These are phyloP conservation scores for Rhododendron williamsianum DNA, from an alignment of 148 eudicot species.

Conservation along the genomic window DNA sequence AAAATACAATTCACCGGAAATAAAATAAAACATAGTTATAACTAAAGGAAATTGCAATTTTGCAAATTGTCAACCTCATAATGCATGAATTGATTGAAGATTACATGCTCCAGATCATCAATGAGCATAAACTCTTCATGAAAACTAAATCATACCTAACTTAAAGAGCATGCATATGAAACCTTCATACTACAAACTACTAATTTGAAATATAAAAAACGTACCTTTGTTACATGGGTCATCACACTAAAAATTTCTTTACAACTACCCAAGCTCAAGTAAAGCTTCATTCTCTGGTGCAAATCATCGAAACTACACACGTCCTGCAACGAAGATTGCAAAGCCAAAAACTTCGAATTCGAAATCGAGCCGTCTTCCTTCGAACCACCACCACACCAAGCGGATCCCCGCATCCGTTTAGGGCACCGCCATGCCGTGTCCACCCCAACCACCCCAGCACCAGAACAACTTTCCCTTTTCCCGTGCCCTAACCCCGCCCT, in stretches of 20 bases:
- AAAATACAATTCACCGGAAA: not conserved
- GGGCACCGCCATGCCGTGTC: constrained; percentile 56
- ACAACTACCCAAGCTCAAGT: constrained; percentile 63
- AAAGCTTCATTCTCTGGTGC: constrained; percentile 71
- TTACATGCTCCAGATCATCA: not conserved
- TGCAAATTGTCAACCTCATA: not conserved
- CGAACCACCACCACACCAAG: constrained; percentile 22
- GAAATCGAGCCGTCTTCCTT: constrained; percentile 17
- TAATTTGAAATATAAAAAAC: not conserved
- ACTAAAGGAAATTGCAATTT: not conserved
- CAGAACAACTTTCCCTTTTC: constrained; percentile 51
- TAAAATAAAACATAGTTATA: not conserved
- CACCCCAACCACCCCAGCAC: constrained; percentile 29
- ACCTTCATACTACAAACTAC: not conserved
- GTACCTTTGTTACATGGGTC: constrained; percentile 74
- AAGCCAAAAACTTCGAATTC: constrained; percentile 28
- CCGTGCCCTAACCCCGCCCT: constrained; percentile 22
- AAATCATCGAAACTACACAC: constrained; percentile 92
- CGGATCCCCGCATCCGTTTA: constrained; percentile 54
- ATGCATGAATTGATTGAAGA: not conserved
- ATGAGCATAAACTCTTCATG: not conserved
- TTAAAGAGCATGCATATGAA: not conserved
- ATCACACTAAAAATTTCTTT: constrained; percentile 65
- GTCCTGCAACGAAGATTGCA: constrained; percentile 59
- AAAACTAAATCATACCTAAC: not conserved